Percentiles rank a stretch among this genome's conserved stretches.
These are phyloP conservation scores for Basipetospora chlamydospora DNA, from an alignment of 2,329 filamentous ascomycete genomes.

Conservation along the genomic window DNA sequence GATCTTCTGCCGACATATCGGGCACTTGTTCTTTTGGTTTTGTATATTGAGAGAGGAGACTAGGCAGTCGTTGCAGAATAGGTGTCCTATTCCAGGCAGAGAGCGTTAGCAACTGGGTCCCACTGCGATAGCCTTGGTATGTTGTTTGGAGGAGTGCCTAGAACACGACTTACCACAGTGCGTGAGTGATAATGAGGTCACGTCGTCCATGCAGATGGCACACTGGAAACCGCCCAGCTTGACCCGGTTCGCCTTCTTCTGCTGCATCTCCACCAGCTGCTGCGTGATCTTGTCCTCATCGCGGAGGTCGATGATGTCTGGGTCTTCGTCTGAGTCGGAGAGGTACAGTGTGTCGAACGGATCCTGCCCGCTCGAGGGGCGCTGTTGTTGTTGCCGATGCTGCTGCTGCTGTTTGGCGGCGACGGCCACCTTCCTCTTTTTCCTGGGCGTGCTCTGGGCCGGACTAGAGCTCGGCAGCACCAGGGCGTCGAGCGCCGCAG, in stretches of 20 bases:
- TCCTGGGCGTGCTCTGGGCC: too few relatives aligned
- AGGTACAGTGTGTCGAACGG: too few relatives aligned
- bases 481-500: too few relatives aligned
- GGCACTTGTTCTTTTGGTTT: constrained; percentile 40
- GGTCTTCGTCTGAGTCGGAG: constrained; percentile 8
- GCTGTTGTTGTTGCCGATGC: too few relatives aligned
- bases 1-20: constrained; percentile 48
- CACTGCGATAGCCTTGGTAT: too few relatives aligned
- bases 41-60: constrained; percentile 45
- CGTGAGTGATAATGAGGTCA: constrained; percentile 43
- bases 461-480: too few relatives aligned
- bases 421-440: too few relatives aligned
- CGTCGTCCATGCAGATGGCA: constrained; percentile 53
- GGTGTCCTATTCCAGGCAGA: constrained; percentile 33
- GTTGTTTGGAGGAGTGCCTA: background rate
- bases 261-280: constrained; percentile 27
- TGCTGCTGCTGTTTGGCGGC: too few relatives aligned
- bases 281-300: constrained; percentile 28
- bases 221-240: constrained; percentile 47
- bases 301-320: constrained; percentile 24
- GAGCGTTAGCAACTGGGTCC: constrained; percentile 8
- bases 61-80: constrained; percentile 50
- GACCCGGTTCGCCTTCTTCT: constrained; percentile 29
- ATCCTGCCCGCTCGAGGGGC: too few relatives aligned
- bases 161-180: constrained; percentile 44